Conservation (phyloP, 257 asterid species). For the Ligustrum vulgare region DNA sequence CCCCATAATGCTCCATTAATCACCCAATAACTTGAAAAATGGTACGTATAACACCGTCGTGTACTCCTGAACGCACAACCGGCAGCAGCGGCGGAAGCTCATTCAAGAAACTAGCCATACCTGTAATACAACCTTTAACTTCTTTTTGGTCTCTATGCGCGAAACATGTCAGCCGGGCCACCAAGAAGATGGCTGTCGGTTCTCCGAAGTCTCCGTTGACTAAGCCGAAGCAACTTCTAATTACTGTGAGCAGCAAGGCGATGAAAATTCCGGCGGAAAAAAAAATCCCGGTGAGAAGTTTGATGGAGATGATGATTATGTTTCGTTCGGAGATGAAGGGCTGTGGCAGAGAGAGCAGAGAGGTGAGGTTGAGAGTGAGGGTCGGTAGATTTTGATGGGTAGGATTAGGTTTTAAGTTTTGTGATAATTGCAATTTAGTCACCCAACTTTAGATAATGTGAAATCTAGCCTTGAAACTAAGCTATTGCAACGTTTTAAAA, state of each 20-base stretch:
- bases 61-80: constrained; percentile 21
- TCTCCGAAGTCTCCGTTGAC: constrained; percentile 21
- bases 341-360: constrained; percentile 62
- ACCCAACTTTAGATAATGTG: too few relatives aligned
- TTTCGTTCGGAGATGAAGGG: constrained; percentile 45
- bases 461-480: too few relatives aligned
- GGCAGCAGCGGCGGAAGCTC: constrained; percentile 17
- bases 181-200: background rate
- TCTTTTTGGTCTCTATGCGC: constrained; percentile 25
- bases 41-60: constrained; percentile 35
- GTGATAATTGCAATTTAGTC: too few relatives aligned
- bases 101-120: constrained; percentile 3
- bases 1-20: background rate
- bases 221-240: constrained; percentile 35
- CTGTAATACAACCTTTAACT: constrained; percentile 28
- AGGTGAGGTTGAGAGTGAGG: too few relatives aligned
- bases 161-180: constrained; percentile 20
- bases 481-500: too few relatives aligned
- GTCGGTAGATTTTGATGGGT: too few relatives aligned
- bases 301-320: constrained; percentile 10
- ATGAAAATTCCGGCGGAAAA: constrained; percentile 29
- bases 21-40: background rate
- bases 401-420: too few relatives aligned
- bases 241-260: constrained; percentile 37
- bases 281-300: background rate